Evolutionary conservation across 129 eudicot genomes (phyloP), one percentile per base, ranked within the genome.

Genomic region (Scalesia atractyloides): DNA sequence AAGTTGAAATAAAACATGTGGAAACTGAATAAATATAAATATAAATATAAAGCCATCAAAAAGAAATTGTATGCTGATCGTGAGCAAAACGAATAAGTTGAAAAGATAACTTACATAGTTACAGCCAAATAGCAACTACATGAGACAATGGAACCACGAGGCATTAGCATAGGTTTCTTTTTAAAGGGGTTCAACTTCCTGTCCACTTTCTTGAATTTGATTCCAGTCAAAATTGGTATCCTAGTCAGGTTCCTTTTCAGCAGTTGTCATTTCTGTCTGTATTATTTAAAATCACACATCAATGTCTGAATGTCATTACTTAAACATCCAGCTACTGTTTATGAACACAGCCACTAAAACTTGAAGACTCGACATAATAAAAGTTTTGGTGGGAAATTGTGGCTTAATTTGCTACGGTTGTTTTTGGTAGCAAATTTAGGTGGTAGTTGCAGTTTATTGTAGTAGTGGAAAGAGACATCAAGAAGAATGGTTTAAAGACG

Each of bases 211-310:
- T 83, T 90, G 97, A 73, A 94, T 94, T 19, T 97, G 97, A 53
- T 94, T 88, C 98, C 98, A 94, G 73, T 94, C 97, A 73, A 82
- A 94, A 74, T 90, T 90, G 75, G 95, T 86, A 77, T 90, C 90
- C 72, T 90, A 97, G 78, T 94, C 97, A 74, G 90, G 97, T 80
- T 94, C 98, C 87, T 85, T 90, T 74, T 94, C 98, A 74, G 98
- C 98, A 74, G 98, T 94, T 33, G 98, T 94, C 97, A 94, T 87
- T 88, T 90, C 97, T 39, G 98, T 94, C 98, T 94, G 83, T 44
- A 20, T 34, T 22, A 41, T 62, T 68, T 14, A 3, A 53, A 64
- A 67, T 74, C 61, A 44, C 44, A 61, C 9, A 62, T 75, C 50
- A 49, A 36, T 20, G 26, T 24, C 26, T 24, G 26, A 24, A 24